These are phyloP conservation scores for Xanthoceras sorbifolium DNA, from an alignment of 345 rosid genomes.

Conservation along the genomic window DNA sequence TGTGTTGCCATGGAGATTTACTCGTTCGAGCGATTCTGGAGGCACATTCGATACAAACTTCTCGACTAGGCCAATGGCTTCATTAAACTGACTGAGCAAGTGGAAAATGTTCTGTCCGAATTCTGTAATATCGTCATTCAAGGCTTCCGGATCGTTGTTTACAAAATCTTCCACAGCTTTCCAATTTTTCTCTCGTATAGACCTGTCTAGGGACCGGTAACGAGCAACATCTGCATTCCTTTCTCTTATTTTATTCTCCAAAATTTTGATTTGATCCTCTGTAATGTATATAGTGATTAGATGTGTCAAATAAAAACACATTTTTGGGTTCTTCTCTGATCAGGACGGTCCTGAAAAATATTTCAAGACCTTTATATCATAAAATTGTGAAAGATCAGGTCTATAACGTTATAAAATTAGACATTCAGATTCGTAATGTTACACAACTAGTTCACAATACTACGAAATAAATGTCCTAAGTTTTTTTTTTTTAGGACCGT, in stretches of 20 bases:
- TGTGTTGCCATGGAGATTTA: background rate
- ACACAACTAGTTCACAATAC: too few species aligned
- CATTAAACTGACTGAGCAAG: background rate
- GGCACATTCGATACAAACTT: background rate
- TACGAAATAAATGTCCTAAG: too few species aligned
- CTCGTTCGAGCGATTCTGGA: background rate
- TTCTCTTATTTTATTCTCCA: background rate
- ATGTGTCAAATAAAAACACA: too few species aligned
- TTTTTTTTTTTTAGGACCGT: too few species aligned
- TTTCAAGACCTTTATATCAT: too few species aligned
- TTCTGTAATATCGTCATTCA: background rate
- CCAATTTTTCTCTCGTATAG: background rate
- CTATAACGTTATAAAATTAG: too few species aligned
- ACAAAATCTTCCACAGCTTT: background rate
- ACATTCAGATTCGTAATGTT: too few species aligned
- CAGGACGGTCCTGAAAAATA: too few species aligned
- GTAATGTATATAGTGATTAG: background rate
- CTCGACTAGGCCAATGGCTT: background rate
- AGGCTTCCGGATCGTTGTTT: background rate
- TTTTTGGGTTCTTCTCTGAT: too few species aligned
- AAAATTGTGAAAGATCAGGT: too few species aligned
- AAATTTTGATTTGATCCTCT: background rate
- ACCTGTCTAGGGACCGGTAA: background rate
- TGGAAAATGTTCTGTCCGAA: background rate
- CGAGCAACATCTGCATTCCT: background rate